Evolutionary conservation across 2,329 filamentous ascomycete species (phyloP), one percentile per base, ranked within the genome.

Genomic region (Aspergillus viridinutans): DNA sequence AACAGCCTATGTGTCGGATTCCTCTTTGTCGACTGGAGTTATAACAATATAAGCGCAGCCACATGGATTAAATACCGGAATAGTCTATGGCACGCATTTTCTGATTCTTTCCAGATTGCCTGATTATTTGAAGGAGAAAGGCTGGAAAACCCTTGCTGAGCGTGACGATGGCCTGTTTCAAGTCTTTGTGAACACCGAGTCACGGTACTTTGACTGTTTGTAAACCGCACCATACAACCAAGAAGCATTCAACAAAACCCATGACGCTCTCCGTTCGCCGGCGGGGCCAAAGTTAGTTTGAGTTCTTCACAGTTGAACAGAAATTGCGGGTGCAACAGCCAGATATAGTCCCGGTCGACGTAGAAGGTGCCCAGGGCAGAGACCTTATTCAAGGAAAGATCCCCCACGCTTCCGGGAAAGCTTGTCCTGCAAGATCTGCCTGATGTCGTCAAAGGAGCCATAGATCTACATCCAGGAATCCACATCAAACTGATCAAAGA

Each of bases 391-490:
- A 60, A 67, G 8, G 54, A 63, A 10, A 54, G 51, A 3, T 67
- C 68, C 29, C 73, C 74, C 0, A 58, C 67, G 0, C 43, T 70
- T 3, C 65, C 63, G 3, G 60, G 67, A 1, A 60, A 66, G 7
- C 63, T 76, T 1, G 63, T 76, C 1, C 60, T 76, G 20, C 72
- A 76, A 53, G 75, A 76, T 54, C 65, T 72, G 0, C 72, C 73
- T 1, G 61, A 68, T 23, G 70, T 72, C 2, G 64, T 76, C 32
- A 59, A 61, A 3, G 62, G 62, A 29, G 59, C 65, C 10, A 40
- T 52, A 9, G 48, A 29, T 5, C 47, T 45, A 20, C 59, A 68
- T 12, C 20, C 29, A 26, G 45, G 14, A 17, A 55, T 63, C 28
- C 42, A 55, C n/a, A 28, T 51, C 1, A 10, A 55, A 0, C 42